phyloP scores from a whole-genome alignment of 2,329 filamentous ascomycete genomes.

The Pochonia chlamydosporia region DNA sequence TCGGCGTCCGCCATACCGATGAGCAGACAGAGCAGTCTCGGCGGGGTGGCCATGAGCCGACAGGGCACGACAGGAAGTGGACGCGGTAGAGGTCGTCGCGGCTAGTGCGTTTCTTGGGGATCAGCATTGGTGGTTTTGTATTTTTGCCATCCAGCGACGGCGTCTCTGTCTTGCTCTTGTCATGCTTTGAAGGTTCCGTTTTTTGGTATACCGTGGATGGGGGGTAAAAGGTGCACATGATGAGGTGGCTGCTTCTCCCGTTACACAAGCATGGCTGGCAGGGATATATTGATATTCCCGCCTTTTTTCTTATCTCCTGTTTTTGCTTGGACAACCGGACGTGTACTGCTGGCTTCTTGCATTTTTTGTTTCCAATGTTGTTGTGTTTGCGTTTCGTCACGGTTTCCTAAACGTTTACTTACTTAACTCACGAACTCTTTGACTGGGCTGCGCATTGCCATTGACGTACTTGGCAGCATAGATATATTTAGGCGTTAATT shows the following conservation, averaged over 20 bases:
- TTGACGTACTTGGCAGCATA: background rate
- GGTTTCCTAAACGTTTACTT: background rate
- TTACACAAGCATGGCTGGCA: background rate
- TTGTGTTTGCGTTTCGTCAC: background rate
- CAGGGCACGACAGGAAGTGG: slow-evolving; percentile 45
- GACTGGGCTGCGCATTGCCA: background rate
- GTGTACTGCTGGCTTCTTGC: no score
- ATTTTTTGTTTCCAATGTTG: background rate
- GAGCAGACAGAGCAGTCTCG: slow-evolving; percentile 51
- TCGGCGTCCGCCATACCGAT: slow-evolving; percentile 37
- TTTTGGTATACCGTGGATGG: background rate
- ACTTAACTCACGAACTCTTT: background rate
- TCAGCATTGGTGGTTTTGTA: background rate
- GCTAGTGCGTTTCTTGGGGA: background rate
- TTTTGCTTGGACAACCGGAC: background rate
- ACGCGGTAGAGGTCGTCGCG: slow-evolving; percentile 38
- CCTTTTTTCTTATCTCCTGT: background rate
- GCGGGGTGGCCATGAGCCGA: slow-evolving; percentile 52
- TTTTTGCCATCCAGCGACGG: slow-evolving; percentile 4
- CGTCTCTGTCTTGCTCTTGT: background rate
- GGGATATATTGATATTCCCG: background rate
- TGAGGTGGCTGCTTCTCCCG: background rate
- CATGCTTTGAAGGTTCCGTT: background rate
- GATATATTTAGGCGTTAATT: background rate
- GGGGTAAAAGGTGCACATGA: background rate